Base-by-base conservation (phyloP, 179 eudicot species). In the Vitellaria paradoxa region DNA sequence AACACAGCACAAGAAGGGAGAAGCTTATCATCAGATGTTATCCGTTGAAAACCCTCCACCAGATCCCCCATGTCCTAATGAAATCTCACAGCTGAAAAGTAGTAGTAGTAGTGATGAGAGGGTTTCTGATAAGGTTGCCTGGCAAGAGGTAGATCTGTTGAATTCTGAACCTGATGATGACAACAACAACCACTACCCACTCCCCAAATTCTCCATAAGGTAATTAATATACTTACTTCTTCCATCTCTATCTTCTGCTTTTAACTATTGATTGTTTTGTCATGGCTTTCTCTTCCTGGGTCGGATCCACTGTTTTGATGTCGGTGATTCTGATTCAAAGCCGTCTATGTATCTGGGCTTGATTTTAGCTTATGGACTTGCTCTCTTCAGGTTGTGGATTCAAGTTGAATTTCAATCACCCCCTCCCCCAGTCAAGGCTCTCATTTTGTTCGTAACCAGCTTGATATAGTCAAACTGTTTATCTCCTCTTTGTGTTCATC, bases 181-280 rank as follows among this genome's bases (percentile, higher is more conserved):
- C 76, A 69, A 42, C 45, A 5, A 42, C 45, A 42, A 42, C 45
- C 5, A 42, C 45, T 3, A 78, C 76, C 81, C 81, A 78, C 78
- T 67, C 56, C 83, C 88, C 80, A 86, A 84, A 7, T 88, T 88
- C 85, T 84, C 91, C 70, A 86, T 88, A 77, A 88, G 91, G 91
- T 88, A 86, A 65, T 60, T 30, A 9, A 45, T 74, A 61, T 66
- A 45, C 1, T 37, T 12, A 4, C 55, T 7, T 42, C 21, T 42
- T 37, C 23, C 15, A 26, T 56, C 46, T 75, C 47, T 42, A 42
- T 65, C 63, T 66, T 61, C 71, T 64, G 46, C 77, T 70, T 72
- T 71, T 21, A 42, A 53, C 40, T 61, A 61, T 79, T 45, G 74
- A 46, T 59, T 72, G 40, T 66, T 72, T 47, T 75, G 67, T 70